phyloP scores from a whole-genome alignment of 306 rosid genomes.

The Cucumis melo region DNA sequence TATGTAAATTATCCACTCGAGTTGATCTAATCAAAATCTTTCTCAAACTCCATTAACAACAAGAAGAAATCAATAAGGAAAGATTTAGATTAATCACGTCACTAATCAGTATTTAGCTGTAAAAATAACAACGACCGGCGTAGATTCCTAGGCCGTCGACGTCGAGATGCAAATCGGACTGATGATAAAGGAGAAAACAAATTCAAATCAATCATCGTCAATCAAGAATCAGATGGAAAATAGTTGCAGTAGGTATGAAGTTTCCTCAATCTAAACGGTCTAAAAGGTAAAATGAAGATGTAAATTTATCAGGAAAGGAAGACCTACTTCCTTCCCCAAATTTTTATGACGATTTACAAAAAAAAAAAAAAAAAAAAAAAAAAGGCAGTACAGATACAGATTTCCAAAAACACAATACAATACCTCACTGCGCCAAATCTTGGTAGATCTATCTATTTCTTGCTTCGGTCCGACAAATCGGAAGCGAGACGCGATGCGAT shows the following conservation, averaged over 20 bases:
- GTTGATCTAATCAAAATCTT: not conserved
- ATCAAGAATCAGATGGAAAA: not conserved
- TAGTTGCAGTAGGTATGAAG: not conserved
- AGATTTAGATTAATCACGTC: not conserved
- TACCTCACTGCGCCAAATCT: not conserved
- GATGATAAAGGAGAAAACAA: not conserved
- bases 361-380: not conserved
- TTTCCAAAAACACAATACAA: conserved; percentile 1
- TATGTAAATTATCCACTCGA: not conserved
- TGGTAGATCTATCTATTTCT: conserved; percentile 14
- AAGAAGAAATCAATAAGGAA: not conserved
- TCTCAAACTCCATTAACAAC: not conserved
- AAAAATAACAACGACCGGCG: not conserved
- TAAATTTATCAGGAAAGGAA: not conserved
- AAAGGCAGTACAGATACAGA: conserved; percentile 2
- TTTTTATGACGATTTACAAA: conserved; percentile 19
- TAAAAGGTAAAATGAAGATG: not conserved
- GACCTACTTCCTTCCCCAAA: not conserved
- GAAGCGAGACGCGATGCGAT: conserved; percentile 70
- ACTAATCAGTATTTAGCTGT: not conserved
- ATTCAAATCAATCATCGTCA: not conserved
- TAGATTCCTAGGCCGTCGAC: not conserved
- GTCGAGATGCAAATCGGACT: not conserved
- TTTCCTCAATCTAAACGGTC: not conserved
- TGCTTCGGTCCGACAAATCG: conserved; percentile 19